Conservation (phyloP, 495 filamentous ascomycete species). For the Clohesyomyces aquaticus region DNA sequence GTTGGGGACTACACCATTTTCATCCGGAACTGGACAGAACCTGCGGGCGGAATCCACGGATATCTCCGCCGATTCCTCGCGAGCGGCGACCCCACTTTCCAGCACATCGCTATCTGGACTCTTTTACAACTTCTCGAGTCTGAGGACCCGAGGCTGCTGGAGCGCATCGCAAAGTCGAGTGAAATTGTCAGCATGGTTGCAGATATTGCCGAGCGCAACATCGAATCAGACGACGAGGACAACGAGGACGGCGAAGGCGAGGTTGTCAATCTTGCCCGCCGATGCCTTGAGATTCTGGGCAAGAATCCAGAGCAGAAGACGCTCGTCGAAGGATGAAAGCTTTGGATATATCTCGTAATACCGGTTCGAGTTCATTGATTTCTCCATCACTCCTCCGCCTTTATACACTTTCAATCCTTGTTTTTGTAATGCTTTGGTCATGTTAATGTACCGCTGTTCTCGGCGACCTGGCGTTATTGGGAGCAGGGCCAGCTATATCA, state of each 20-base stretch:
- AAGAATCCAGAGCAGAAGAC: slow-evolving; percentile 53
- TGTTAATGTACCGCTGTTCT: slow-evolving; percentile 19
- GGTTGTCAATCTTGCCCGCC: slow-evolving; percentile 86
- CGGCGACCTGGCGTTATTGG: slow-evolving; percentile 31
- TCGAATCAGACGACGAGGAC: slow-evolving; percentile 89
- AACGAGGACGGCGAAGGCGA: slow-evolving; percentile 86
- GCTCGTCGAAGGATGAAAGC: slow-evolving; percentile 58
- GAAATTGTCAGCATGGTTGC: slow-evolving; percentile 90
- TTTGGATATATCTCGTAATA: slow-evolving; percentile 3
- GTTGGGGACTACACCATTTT: slow-evolving; percentile 97
- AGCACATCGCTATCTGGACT: slow-evolving; percentile 99
- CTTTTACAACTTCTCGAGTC: slow-evolving; percentile 93
- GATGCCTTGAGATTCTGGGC: slow-evolving; percentile 82
- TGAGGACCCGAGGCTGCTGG: slow-evolving; percentile 81
- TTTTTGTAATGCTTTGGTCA: slow-evolving; percentile 28
- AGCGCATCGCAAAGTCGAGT: slow-evolving; percentile 81
- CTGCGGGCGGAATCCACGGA: slow-evolving; percentile 91
- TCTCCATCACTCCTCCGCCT: slow-evolving; percentile 14
- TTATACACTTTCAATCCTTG: slow-evolving; percentile 16
- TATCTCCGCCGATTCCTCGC: slow-evolving; percentile 91
- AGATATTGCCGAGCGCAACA: slow-evolving; percentile 82
- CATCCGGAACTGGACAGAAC: slow-evolving; percentile 88
- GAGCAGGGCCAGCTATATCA: slow-evolving; percentile 20
- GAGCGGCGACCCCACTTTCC: slow-evolving; percentile 94
- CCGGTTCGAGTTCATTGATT: neutral